Evolutionary conservation across 192 early-diverging fungal species (phyloP), one percentile per base, ranked within the genome.

Genomic region (Coemansia sp.): DNA sequence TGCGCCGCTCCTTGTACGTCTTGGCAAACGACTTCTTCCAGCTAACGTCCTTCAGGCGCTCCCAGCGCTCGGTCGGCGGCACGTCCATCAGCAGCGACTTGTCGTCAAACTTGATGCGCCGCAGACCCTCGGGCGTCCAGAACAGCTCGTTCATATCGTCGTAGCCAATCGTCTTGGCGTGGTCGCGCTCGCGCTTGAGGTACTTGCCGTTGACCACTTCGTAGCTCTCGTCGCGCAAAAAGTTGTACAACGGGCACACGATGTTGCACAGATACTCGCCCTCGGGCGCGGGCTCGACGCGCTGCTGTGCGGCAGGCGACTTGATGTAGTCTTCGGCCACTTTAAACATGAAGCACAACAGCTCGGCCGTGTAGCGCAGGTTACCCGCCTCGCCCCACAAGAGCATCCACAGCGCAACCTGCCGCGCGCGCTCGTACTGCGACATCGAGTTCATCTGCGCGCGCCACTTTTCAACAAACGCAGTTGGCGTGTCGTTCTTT

Each of bases 131-230:
- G 10, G 84, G 79, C 31, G 79, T 75, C 89, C 90, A 90, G 70
- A 92, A 92, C 22, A 86, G 62, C 57, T 92, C 87, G 64, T 92
- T 92, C 54, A 91, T 81, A 48, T 90, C 87, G 62, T 89, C 90
- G 53, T 91, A 90, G 7, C 90, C 88, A 41, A 91, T 86, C 8
- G 81, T 85, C 21, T 74, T 64, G 14, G 80, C 75, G 61, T 91
- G 90, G 51, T 90, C 90, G 55, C 83, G 78, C 77, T 90, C 87
- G 56, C 83, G 80, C 67, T 85, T 87, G 21, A 88, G 80, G 53
- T 81, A 87, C 42, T 82, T 84, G 40, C 85, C 85, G 36, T 82
- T 81, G 35, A 80, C 67, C 17, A 85, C 51, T 62, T 86, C 84
- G 65, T 89, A 92, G 21, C 75, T 70, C 68, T 90, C 86, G 54